A percentile compares a stretch with the other conserved stretches of the same genome.
phyloP scores from a whole-genome alignment of 2,329 filamentous ascomycete species.

The Coleophoma eucalyptorum region DNA sequence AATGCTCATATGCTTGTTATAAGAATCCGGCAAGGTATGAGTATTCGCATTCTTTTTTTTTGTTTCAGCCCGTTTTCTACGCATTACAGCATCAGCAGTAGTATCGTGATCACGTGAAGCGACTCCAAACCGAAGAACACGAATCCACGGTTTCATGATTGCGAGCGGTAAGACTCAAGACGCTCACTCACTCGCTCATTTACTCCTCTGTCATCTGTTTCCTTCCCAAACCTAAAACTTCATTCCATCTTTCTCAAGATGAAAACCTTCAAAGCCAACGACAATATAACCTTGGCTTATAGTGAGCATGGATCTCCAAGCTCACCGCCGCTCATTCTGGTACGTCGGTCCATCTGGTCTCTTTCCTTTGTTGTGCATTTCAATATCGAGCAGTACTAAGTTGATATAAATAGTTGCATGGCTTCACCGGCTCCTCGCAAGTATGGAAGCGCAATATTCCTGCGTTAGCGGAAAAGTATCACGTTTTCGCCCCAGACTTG shows the following conservation, averaged over 20 bases:
- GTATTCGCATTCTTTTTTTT: no score
- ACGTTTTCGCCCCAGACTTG: constrained; percentile 25
- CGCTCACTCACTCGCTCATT: no score
- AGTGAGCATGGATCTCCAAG: background rate
- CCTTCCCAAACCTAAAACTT: no score
- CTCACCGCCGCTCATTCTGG: background rate
- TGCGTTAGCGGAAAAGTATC: constrained; percentile 14
- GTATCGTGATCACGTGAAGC: no score
- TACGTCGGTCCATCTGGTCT: background rate
- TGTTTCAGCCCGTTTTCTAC: no score
- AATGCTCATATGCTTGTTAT: no score
- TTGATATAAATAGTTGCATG: constrained; percentile 21
- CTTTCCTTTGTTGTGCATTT: background rate
- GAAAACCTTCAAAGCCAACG: background rate
- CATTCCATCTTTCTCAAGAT: background rate
- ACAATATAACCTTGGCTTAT: background rate
- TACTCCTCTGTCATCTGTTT: no score
- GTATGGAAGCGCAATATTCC: constrained; percentile 26
- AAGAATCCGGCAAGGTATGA: no score
- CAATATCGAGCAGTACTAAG: background rate
- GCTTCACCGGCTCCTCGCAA: constrained; percentile 26
- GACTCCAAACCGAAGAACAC: no score
- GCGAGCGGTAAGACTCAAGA: no score
- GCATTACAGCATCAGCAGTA: no score
- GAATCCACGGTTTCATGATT: no score